Conservation (phyloP, 805 yeast genomes). For the Tetrapisispora namnaoensis region DNA sequence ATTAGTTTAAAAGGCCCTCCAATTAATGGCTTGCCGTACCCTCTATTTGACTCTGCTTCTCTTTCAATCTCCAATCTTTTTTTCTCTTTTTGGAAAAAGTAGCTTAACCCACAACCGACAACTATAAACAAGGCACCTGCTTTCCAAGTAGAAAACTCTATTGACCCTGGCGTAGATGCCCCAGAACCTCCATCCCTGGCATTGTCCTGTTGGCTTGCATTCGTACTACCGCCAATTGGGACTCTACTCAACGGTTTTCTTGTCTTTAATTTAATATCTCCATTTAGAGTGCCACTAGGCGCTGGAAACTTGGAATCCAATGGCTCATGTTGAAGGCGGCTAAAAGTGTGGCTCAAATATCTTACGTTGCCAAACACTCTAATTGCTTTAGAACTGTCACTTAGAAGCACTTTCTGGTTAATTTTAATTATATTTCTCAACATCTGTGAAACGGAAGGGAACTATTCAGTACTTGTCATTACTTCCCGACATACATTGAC, state of each 20-base stretch:
- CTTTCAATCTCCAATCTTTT: constrained; percentile 60
- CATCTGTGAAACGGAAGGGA: not conserved
- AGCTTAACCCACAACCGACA: constrained; percentile 65
- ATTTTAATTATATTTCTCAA: not conserved
- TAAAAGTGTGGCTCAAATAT: not conserved
- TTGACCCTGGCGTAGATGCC: constrained; percentile 27
- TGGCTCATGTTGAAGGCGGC: not conserved
- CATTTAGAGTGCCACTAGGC: not conserved
- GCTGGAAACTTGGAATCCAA: not conserved
- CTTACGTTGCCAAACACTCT: not conserved
- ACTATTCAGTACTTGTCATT: no score
- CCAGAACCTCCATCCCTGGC: constrained; percentile 7
- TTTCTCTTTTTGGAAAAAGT: constrained; percentile 67
- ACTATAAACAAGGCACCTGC: constrained; percentile 57
- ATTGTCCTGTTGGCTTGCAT: not conserved
- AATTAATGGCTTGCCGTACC: constrained; percentile 83
- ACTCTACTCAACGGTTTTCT: constrained; percentile 59
- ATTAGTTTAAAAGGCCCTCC: constrained; percentile 81
- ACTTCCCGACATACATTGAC: not conserved
- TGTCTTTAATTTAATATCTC: not conserved
- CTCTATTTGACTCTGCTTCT: constrained; percentile 77
- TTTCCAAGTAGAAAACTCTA: constrained; percentile 80
- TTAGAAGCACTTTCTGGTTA: not conserved
- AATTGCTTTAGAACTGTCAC: no score
- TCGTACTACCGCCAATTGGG: constrained; percentile 51